Evolutionary conservation across 192 early-diverging fungal species (phyloP).

Genomic region (Gigaspora rosea): DNA sequence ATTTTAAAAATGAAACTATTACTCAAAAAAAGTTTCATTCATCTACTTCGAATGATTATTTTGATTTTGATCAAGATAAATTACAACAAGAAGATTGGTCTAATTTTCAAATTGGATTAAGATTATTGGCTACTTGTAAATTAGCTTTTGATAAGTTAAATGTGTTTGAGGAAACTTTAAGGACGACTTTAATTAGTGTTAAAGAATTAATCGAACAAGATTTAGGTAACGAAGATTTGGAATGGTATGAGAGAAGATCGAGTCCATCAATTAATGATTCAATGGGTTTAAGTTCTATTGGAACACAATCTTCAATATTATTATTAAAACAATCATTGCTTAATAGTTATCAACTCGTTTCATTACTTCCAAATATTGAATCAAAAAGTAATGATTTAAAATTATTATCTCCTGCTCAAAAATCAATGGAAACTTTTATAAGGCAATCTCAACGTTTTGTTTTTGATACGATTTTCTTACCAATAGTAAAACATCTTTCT

Average conservation of each 20-base stretch:
- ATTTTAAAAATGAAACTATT: not conserved
- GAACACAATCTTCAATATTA: constrained; percentile 42
- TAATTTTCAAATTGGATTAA: constrained; percentile 67
- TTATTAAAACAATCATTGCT: constrained; percentile 54
- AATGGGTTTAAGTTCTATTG: constrained; percentile 15
- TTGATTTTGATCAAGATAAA: constrained; percentile 51
- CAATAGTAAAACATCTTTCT: constrained; percentile 49
- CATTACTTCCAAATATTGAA: constrained; percentile 40
- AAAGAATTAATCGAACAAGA: constrained; percentile 36
- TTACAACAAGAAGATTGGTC: constrained; percentile 57
- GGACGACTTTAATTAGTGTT: constrained; percentile 31
- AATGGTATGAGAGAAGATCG: constrained; percentile 11
- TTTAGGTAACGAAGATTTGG: not conserved
- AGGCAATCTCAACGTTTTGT: constrained; percentile 53
- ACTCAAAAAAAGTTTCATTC: constrained; percentile 25
- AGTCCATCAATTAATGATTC: not conserved
- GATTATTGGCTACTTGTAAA: constrained; percentile 57
- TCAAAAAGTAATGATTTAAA: not conserved
- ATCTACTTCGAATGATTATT: constrained; percentile 37
- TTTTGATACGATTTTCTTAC: constrained; percentile 59
- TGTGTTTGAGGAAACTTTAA: constrained; percentile 45
- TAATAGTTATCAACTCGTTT: constrained; percentile 52
- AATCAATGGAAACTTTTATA: constrained; percentile 36
- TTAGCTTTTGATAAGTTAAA: constrained; percentile 44
- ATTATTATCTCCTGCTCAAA: constrained; percentile 3